Evolutionary conservation across 768 basidiomycete genomes (phyloP).

Genomic region (Hygrophorus russula): DNA sequence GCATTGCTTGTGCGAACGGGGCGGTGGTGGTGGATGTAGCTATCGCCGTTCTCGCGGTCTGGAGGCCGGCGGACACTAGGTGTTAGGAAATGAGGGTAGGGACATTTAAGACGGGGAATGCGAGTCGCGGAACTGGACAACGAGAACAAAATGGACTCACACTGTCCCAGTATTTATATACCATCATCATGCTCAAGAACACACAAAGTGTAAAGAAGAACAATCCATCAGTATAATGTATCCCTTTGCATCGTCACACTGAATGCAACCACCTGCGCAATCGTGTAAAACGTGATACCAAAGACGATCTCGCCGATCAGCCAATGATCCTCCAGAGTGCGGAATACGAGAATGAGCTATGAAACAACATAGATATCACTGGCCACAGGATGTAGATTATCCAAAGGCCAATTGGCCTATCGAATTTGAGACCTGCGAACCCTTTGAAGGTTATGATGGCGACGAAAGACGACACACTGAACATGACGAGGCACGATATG

Average conservation of each 20-base stretch:
- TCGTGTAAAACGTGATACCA: constrained; percentile 80
- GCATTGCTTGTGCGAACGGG: neutral
- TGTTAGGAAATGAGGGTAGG: too few relatives aligned
- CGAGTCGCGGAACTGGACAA: too few relatives aligned
- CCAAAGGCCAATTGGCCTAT: too few relatives aligned
- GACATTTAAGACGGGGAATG: too few relatives aligned
- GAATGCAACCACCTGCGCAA: constrained; percentile 91
- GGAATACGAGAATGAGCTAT: constrained; percentile 90
- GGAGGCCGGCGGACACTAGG: too few relatives aligned
- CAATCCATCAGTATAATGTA: constrained; percentile 95
- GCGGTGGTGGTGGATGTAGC: neutral
- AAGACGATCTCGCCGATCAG: constrained; percentile 92
- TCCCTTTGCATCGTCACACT: constrained; percentile 89
- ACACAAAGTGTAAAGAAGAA: constrained; percentile 97
- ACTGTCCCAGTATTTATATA: too few relatives aligned
- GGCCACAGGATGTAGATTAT: too few relatives aligned
- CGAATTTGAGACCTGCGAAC: too few relatives aligned
- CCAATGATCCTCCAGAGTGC: constrained; percentile 98
- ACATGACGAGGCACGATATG: constrained; percentile 72
- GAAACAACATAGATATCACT: constrained; percentile 80
- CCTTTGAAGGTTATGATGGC: too few relatives aligned
- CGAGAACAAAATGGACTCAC: too few relatives aligned
- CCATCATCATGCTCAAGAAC: constrained; percentile 97
- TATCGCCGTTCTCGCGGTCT: too few relatives aligned
- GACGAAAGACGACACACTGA: constrained; percentile 82